Evolutionary conservation across 345 rosid species (phyloP), one percentile per base, ranked within the genome.

Genomic region (Kandelia obovata): DNA sequence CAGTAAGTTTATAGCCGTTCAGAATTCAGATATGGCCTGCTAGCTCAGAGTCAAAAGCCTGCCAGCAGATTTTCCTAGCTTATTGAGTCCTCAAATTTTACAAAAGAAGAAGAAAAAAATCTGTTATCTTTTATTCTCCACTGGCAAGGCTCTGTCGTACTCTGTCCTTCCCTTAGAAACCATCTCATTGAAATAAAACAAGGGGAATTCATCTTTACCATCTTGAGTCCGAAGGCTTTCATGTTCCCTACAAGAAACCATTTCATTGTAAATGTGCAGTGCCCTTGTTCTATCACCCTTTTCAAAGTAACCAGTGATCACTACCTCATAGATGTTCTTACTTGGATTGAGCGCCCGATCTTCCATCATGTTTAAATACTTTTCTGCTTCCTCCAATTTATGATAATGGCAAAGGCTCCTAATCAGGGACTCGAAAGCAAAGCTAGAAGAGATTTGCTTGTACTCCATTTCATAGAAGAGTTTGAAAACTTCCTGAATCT

Each of bases 401-500:
- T 89, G 93, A 32, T 77, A 67, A 27, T 65, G 56, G 64, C 88
- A 85, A 20, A 89, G 80, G 71, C 87, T 75, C 17, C 47, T 35
- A 30, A 89, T 76, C 74, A 92, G 53, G 26, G 87, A 61, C n/a
- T 74, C 31, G 19, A 82, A 83, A 62, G 77, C 79, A 21, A 78
- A 69, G 73, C 87, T 79, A 1, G 87, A 84, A 73, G 78, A 56
- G 21, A 86, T 64, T 35, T 81, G 72, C 43, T 76, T 77, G 57
- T 79, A 80, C 74, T 83, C 87, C 90, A 89, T 86, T 81, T 92
- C 98, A 65, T 80, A 80, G 79, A 82, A 89, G 62, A 92, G 78
- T 78, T 90, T 87, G 23, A 86, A 61, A 46, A 79, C 88, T 77
- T 85, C 88, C 71, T 92, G 83, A 39, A 81, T 47, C 21, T 84